Base-by-base conservation (phyloP, 176 grass and related monocot genomes). In the Oryza coarctata region DNA sequence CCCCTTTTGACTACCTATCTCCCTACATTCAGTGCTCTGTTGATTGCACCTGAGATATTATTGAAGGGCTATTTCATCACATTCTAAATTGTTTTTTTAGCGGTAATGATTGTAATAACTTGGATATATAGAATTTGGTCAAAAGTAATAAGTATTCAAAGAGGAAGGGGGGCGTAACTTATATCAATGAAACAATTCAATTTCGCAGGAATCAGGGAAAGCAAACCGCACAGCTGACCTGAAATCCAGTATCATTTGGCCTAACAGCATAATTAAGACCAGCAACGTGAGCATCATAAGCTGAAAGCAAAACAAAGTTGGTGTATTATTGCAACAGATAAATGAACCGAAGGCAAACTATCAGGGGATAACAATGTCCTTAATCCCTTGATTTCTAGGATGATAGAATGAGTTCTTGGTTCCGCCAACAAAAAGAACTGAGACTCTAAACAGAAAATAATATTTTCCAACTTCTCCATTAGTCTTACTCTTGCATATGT, bases 201-300 rank as follows among this genome's bases (percentile, higher is more conserved):
- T 52, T 52, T 52, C 47, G 15, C 45, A 52, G 14, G 47, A 52
- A 52, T 52, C 5, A 20, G 17, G 47, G 6, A 52, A 52, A 20
- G 73, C 49, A 14, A 67, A 87, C 38, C 32, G 30, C 33, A 83
- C 73, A 50, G 71, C 74, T 82, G 75, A 98, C 93, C 93, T 90
- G 88, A 82, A 98, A 98, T 86, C 96, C 96, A 82, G 83, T 91
- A 49, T 87, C 83, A 74, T 79, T 95, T 39, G 86, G 79, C 9
- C 49, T 64, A 73, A 95, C 77, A 60, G 22, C 6, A 70, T 95
- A 98, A 79, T 92, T 88, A 75, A 98, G 83, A 77, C 96, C 96
- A 88, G 93, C 96, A 91, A 98, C 85, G 90, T 91, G 38, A 79
- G 96, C 96, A 38, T 98, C 92, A 89, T 98, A 98, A 49, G 96